A percentile compares a stretch with the other conserved stretches of the same genome.
phyloP scores from a whole-genome alignment of 2,329 filamentous ascomycete species.

The Fusarium bulbicola region DNA sequence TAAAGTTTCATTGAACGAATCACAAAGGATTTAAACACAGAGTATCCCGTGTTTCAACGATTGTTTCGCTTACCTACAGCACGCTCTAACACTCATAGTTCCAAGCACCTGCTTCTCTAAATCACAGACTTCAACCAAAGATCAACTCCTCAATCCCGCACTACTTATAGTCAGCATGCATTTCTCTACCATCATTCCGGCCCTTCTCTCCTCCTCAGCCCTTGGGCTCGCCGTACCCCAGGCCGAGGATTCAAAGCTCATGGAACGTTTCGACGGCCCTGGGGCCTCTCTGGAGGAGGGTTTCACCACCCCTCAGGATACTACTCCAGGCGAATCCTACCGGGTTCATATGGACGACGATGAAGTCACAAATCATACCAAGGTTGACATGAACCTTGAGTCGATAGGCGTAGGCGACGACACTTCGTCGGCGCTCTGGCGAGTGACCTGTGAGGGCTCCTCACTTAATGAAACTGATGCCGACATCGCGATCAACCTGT shows the following conservation, averaged over 20 bases:
- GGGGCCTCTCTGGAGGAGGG: not conserved
- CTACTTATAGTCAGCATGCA: not conserved
- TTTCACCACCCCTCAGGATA: not conserved
- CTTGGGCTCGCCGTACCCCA: not conserved
- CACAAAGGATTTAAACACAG: too few relatives aligned
- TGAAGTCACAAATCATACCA: not conserved
- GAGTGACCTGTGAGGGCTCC: not conserved
- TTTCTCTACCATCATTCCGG: not conserved
- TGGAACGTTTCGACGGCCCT: not conserved
- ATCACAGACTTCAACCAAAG: not conserved
- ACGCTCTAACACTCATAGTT: not conserved
- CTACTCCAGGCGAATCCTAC: not conserved
- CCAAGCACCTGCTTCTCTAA: not conserved
- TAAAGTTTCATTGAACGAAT: too few relatives aligned
- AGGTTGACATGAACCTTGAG: not conserved
- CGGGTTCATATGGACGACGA: not conserved
- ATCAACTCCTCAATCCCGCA: not conserved
- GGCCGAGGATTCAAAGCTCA: not conserved
- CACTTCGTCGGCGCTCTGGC: not conserved
- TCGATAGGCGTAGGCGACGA: not conserved
- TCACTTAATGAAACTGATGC: not conserved
- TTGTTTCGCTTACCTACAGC: not conserved
- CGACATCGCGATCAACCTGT: not conserved
- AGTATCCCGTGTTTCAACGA: not conserved
- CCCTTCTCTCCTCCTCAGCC: not conserved